Conservation (phyloP, 306 rosid genomes). For the Canavalia ensiformis region DNA sequence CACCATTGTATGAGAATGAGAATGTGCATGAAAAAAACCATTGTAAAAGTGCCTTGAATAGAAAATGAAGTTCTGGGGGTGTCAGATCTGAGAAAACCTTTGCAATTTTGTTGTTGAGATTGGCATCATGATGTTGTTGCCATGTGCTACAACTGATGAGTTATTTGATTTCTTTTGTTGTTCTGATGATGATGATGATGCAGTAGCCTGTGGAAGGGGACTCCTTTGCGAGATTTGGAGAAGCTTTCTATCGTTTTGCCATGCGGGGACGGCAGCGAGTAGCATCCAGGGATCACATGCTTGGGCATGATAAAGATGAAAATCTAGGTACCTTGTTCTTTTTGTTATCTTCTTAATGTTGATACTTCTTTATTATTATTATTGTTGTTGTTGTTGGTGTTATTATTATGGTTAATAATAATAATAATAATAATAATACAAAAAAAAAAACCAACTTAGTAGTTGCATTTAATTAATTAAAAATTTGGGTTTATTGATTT, state of each 20-base stretch:
- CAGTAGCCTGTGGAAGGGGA: conserved; percentile 42
- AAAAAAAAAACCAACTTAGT: not conserved
- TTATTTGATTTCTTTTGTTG: conserved; percentile 21
- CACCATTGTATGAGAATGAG: conserved; percentile 27
- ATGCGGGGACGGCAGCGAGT: conserved; percentile 86
- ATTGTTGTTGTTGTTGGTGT: too few species aligned
- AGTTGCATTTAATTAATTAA: conserved; percentile 16
- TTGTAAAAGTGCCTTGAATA: conserved; percentile 1
- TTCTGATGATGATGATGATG: conserved; percentile 29
- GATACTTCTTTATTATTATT: not conserved
- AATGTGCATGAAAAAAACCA: conserved; percentile 39
- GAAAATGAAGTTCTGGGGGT: conserved; percentile 34
- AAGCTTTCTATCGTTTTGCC: conserved; percentile 52
- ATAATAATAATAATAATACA: too few species aligned
- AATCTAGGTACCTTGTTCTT: conserved; percentile 55
- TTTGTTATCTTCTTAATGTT: conserved; percentile 9
- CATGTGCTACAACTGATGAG: conserved; percentile 18
- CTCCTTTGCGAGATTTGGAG: conserved; percentile 42
- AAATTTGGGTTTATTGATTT: conserved; percentile 21
- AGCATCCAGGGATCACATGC: conserved; percentile 56
- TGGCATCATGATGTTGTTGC: not conserved
- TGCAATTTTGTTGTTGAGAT: conserved; percentile 17
- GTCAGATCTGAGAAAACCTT: conserved; percentile 49
- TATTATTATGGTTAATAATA: too few species aligned
- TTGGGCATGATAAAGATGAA: conserved; percentile 60